phyloP scores from a whole-genome alignment of 352 stramenopile genomes.

The Phytopythium helicoides region DNA sequence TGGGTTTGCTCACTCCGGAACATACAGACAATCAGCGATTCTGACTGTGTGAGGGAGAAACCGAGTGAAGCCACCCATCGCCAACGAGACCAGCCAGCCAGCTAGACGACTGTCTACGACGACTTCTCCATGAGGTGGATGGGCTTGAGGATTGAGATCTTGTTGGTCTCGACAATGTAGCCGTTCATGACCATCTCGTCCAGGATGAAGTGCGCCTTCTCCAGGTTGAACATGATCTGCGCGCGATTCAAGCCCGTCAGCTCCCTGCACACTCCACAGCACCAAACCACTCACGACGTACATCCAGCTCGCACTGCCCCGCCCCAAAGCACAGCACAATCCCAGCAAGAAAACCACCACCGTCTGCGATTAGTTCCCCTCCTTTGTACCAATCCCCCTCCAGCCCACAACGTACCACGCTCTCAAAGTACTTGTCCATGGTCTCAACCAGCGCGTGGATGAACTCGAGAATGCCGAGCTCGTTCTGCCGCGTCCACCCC shows the following conservation, averaged over 20 bases:
- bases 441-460: constrained; percentile 99
- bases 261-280: constrained; percentile 2
- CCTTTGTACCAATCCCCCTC: too few species aligned
- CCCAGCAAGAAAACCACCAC: too few species aligned
- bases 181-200: constrained; percentile 99
- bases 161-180: constrained; percentile 99
- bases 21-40: too few species aligned
- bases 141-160: constrained; percentile 97
- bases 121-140: constrained; percentile 98
- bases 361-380: too few species aligned
- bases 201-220: constrained; percentile 90
- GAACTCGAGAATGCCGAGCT: constrained; percentile 99
- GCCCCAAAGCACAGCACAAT: not conserved
- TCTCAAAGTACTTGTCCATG: constrained; percentile 99
- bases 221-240: constrained; percentile 92
- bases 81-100: not conserved
- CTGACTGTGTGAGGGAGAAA: too few species aligned
- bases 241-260: not conserved
- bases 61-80: too few species aligned
- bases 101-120: constrained; percentile 38
- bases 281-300: constrained; percentile 26
- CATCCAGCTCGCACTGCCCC: constrained; percentile 82
- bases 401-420: constrained; percentile 82
- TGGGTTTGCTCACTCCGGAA: too few species aligned
- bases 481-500: constrained; percentile 84